These are phyloP conservation scores for Microthlaspi erraticum DNA, from an alignment of 345 rosid genomes.

Conservation along the genomic window DNA sequence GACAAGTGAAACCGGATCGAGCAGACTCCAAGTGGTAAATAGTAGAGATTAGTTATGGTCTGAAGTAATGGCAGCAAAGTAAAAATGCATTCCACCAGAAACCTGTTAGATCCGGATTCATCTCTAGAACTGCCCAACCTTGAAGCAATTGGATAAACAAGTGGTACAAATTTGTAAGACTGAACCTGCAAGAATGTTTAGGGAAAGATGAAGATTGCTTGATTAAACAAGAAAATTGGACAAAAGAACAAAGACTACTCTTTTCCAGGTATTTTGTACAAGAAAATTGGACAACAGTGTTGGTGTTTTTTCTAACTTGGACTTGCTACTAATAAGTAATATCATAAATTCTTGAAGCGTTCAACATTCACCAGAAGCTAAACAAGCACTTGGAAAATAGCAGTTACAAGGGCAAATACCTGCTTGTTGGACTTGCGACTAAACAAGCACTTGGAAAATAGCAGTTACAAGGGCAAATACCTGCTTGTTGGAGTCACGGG, in stretches of 20 bases:
- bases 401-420: too few species aligned
- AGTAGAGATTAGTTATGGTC: constrained; percentile 33
- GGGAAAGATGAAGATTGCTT: constrained; percentile 16
- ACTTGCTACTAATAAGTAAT: too few species aligned
- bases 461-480: constrained; percentile 45
- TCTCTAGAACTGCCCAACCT: constrained; percentile 90
- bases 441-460: constrained; percentile 23
- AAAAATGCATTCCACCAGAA: constrained; percentile 64
- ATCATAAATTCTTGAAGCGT: too few species aligned
- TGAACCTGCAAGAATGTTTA: constrained; percentile 65
- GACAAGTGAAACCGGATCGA: constrained; percentile 81
- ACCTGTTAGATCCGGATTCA: constrained; percentile 61
- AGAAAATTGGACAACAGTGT: too few species aligned
- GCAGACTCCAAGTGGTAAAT: constrained; percentile 70
- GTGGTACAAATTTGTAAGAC: constrained; percentile 88
- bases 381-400: too few species aligned
- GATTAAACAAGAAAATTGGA: constrained; percentile 9
- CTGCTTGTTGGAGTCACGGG: constrained; percentile 74
- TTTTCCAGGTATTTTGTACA: too few species aligned
- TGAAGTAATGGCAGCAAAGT: constrained; percentile 14
- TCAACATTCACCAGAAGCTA: too few species aligned
- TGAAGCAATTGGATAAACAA: constrained; percentile 96
- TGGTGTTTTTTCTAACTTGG: too few species aligned
- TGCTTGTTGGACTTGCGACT: too few species aligned
- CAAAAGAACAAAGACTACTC: constrained; percentile 4